These are phyloP conservation scores for Termitomyces sp. DNA, from an alignment of 768 basidiomycete species.

Conservation along the genomic window DNA sequence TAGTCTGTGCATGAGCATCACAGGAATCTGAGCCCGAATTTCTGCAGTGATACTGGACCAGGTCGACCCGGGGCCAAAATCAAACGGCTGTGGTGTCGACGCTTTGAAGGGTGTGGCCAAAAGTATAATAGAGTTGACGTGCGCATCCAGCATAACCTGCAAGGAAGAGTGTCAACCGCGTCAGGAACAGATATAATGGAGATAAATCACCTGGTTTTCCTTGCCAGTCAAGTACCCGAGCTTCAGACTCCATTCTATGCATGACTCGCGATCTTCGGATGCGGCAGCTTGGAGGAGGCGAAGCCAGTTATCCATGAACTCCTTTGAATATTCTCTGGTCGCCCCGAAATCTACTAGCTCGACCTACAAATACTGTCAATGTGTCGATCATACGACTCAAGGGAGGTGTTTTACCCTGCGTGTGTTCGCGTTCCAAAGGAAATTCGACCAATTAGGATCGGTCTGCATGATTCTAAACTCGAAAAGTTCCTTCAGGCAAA, in stretches of 20 bases:
- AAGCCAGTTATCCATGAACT: slow-evolving; percentile 88
- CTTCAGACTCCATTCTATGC: slow-evolving; percentile 68
- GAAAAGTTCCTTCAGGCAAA: slow-evolving; percentile 90
- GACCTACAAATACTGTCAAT: slow-evolving; percentile 34
- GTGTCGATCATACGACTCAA: background rate
- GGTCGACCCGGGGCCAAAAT: slow-evolving; percentile 61
- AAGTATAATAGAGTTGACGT: slow-evolving; percentile 76
- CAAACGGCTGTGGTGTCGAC: slow-evolving; percentile 62
- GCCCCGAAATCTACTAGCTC: slow-evolving; percentile 97
- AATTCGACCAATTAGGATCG: slow-evolving; percentile 98
- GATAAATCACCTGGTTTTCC: slow-evolving; percentile 61
- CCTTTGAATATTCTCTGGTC: slow-evolving; percentile 76
- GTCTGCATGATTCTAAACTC: slow-evolving; percentile 94
- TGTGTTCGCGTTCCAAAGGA: slow-evolving; percentile 74
- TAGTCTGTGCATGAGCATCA: slow-evolving; percentile 84
- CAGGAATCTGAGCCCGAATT: slow-evolving; percentile 78
- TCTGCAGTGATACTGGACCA: slow-evolving; percentile 72
- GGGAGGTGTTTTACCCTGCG: slow-evolving; percentile 40
- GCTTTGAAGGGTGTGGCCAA: slow-evolving; percentile 82
- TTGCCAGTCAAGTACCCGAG: slow-evolving; percentile 89
- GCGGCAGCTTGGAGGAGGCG: slow-evolving; percentile 80
- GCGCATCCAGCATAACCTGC: slow-evolving; percentile 83
- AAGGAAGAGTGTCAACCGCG: background rate
- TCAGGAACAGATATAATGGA: slow-evolving; percentile 5
- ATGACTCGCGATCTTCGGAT: slow-evolving; percentile 56